Evolutionary conservation across 2,329 filamentous ascomycete species (phyloP), one percentile per base, ranked within the genome.

Genomic region (Knufia petricola): DNA sequence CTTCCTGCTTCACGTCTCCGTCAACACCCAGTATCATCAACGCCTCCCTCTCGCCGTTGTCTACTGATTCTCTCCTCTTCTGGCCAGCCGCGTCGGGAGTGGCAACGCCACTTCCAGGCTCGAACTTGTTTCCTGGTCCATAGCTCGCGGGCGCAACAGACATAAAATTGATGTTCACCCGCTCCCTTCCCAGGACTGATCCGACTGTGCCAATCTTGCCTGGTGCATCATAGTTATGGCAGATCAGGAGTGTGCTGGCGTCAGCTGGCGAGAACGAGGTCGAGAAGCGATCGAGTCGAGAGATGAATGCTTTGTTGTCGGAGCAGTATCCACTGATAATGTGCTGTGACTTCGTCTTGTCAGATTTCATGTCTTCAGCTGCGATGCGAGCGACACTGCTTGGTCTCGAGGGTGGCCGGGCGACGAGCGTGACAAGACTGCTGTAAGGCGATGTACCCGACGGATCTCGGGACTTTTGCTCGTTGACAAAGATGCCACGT

Each of bases 141-240:
- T 42, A 41, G 23, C 20, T 48, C 2, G 54, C 59, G 7, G 75
- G 74, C 41, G 76, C 75, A 1, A 89, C 85, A 60, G 78, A 81
- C 86, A 90, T 92, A 61, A 82, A 88, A 39, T 76, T 77, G 63
- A 90, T 87, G 60, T 92, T 92, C 46, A 92, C 79, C 0, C 78
- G 79, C 31, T 83, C 76, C 31, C 73, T 73, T 0, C 85, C 86
- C 21, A 90, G 67, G 45, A 81, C 73, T 50, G 74, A 81, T 1
- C 86, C 86, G 2, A 92, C 85, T 31, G 80, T 79, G 1, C 86
- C 86, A 62, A 92, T 90, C 71, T 88, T 89, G 9, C 86, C 86
- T 0, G 84, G 84, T 54, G 81, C 76, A 60, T 92, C 85, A 59
- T 85, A 88, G 67, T 90, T 90, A 60, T 87, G 78, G 58, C 87